Percentiles rank a stretch among this genome's conserved stretches.
Evolutionary conservation across 2,329 filamentous ascomycete species (phyloP).

Genomic region (Cucurbitaria berberidis): DNA sequence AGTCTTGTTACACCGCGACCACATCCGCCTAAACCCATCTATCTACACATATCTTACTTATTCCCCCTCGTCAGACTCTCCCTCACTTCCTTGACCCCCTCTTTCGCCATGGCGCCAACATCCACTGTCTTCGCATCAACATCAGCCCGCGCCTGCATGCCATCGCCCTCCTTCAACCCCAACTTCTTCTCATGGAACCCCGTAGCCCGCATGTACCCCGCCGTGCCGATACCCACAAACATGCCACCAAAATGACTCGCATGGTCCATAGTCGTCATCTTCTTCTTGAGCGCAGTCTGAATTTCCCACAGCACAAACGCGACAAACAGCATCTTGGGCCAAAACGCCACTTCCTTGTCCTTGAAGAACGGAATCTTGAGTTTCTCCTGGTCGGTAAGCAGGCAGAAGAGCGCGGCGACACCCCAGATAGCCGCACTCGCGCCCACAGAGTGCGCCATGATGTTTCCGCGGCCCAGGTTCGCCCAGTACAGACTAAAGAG

Average conservation of each 20-base stretch:
- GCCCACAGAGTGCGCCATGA: slow-evolving; percentile 39
- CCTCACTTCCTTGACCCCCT: slow-evolving; percentile 41
- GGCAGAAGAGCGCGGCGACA: slow-evolving; percentile 35
- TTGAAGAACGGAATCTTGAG: slow-evolving; percentile 42
- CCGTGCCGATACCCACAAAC: slow-evolving; percentile 29
- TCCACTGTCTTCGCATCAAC: slow-evolving; percentile 29
- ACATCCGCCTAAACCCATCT: neutral
- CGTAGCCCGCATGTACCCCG: slow-evolving; percentile 33
- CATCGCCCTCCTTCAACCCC: neutral
- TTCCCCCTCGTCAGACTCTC: slow-evolving; percentile 10
- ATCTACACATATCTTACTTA: neutral
- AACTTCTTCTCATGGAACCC: slow-evolving; percentile 30
- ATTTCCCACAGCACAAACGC: slow-evolving; percentile 38
- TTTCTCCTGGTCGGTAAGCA: slow-evolving; percentile 40
- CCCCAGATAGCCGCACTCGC: slow-evolving; percentile 45
- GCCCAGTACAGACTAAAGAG: slow-evolving; percentile 41
- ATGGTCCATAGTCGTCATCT: slow-evolving; percentile 36
- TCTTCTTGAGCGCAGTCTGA: slow-evolving; percentile 15
- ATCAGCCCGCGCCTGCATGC: slow-evolving; percentile 17
- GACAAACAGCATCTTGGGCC: slow-evolving; percentile 37
- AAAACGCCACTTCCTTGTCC: slow-evolving; percentile 34
- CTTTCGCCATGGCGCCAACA: slow-evolving; percentile 30
- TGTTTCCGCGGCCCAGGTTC: slow-evolving; percentile 37
- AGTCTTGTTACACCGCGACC: neutral
- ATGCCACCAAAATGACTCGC: slow-evolving; percentile 48